Base-by-base conservation (phyloP, 2,329 filamentous ascomycete genomes). In the Arthrobotrys pseudoclavata region DNA sequence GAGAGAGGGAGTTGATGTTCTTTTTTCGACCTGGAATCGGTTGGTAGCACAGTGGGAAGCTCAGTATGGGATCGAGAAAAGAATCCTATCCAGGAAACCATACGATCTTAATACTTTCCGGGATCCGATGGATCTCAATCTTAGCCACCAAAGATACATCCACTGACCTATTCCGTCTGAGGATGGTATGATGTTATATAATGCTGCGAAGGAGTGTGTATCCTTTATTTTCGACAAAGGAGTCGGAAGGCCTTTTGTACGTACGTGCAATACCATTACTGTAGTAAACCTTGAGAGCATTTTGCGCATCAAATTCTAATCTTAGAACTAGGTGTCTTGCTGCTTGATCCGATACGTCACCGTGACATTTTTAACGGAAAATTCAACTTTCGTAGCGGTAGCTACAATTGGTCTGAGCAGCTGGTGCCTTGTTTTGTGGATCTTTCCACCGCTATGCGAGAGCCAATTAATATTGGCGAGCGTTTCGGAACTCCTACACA, bases 161-260 rank as follows among this genome's bases (percentile, higher is more conserved):
- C 31, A 24, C 3, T 61, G 31, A 34, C 55, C 55, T 7, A 18
- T 9, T 2, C 34, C 31, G 12, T 61, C 55, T 22, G 55, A 61
- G 55, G 55, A 61, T n/a, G 55, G 20, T 18, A 42, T 4, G 18
- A 13, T 61, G 3, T 15, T 61, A 22, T 42, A 61, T 26, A 31
- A 61, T 24, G 55, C 55, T 7, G 55, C 55, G 9, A 61, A 42
- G 20, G 55, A 61, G 55, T 9, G 55, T n/a, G 10, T 61, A 24
- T 42, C 55, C 1, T 61, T 42, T 4, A 12, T 13, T 6, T 26
- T 61, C 29, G 22, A 22, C 29, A 31, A 40, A 22, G 29, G 40
- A 20, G 9, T 40, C 13, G 29, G 12, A 20, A 29, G 53, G 5
- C 29, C 40, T 10, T 60, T 60, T 12, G 20, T 29, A 7, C 15